Base-by-base conservation (phyloP, 192 early-diverging fungal species). In the Backusella morwellensis region DNA sequence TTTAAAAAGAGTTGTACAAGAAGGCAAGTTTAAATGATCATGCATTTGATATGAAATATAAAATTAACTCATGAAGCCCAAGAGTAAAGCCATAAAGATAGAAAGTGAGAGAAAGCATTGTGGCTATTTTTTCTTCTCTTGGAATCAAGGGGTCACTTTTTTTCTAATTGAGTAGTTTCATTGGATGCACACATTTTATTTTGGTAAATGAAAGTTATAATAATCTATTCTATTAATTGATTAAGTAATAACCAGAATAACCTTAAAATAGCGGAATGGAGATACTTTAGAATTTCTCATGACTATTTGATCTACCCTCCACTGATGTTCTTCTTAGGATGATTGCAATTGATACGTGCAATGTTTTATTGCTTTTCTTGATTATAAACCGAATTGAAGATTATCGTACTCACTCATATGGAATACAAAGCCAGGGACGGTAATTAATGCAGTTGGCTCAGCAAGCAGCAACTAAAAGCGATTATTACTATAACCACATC, bases 1-100 rank as follows among this genome's bases (percentile, higher is more conserved):
- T 63, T 63, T 63, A 63, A 63, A 63, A 59, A 26, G 26, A 63
- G 56, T 63, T 63, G 56, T 26, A 63, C 56, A 63, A 63, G 23
- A 63, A 63, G 23, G 2, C 23, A 63, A 63, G 56, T 63, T 63
- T 63, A 29, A 63, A 63, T 63, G 26, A 3, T 63, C 56, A 29
- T 63, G 23, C 56, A 63, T 29, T 63, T 29, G 56, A 29, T 50
- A 50, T 50, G 19, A 50, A 23, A 63, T 63, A 63, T 63, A 63
- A 63, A 63, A 26, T 63, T 63, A 29, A 63, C 56, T 12, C 56
- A 63, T 29, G 56, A 63, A 63, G 26, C 1, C 23, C 6, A 21
- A 9, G 8, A 23, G 15, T 44, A 44, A 56, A 56, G 3, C 9
- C 9, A 5, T 56, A 56, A 23, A 63, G 21, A 63, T 23, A 29